Base-by-base conservation (phyloP, 2,329 filamentous ascomycete genomes). In the Fusarium denticulatum region DNA sequence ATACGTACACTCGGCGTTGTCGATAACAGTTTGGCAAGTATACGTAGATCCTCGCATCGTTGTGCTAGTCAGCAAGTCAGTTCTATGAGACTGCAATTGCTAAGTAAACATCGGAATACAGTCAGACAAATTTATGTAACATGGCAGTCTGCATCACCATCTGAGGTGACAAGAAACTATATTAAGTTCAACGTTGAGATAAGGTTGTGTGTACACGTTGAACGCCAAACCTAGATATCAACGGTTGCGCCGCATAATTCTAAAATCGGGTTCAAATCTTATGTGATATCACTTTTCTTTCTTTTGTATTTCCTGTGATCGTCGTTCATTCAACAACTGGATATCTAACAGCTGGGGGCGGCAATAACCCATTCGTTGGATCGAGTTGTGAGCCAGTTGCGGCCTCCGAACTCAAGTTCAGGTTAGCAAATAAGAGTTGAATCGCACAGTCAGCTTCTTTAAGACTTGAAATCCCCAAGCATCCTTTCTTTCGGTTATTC, bases 151-250 rank as follows among this genome's bases (percentile, higher is more conserved):
- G 32, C 39, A n/a, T 45, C 22, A 28, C 30, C 43, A 40, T 55
- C 20, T 60, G 26, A 47, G 43, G 61, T 39, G 32, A 45, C 26
- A 18, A 13, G 26, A 59, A 53, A 32, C 11, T 20, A 50, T 37
- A 28, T 18, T 26, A 50, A 26, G 50, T 59, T 66, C 26, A 66
- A 65, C 37, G 40, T 46, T 43, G 5, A 68, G 46, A 55, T 56
- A 63, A 68, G 56, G 56, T 63, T 53, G 32, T 42, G 12, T 43
- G 32, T 37, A 63, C 47, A 68, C 26, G 56, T 68, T 56, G 20
- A 55, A 63, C 47, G 34, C 22, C 16, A 40, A 55, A 49, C 46
- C 26, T 26, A 62, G 40, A 62, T 49, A 53, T 49, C 16, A 68
- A 55, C 56, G 47, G 47, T 24, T 43, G 32, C 26, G 36, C 49